These are phyloP conservation scores for Termitomyces heimii DNA, from an alignment of 768 basidiomycete species.

Conservation along the genomic window DNA sequence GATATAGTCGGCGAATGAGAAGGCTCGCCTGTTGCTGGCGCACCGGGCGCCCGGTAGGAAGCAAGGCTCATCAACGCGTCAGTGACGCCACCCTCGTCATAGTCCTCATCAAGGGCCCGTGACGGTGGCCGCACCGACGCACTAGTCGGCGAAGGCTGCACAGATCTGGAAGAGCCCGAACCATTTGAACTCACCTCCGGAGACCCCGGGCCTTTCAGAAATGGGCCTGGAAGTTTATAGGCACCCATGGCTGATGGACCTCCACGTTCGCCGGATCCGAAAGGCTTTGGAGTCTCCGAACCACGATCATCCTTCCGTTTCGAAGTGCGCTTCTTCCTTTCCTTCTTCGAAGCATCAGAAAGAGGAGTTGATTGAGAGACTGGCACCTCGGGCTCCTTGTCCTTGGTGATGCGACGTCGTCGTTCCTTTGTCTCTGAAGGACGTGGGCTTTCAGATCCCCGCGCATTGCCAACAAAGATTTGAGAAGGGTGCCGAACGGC, in stretches of 20 bases:
- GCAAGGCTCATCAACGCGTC: conserved; percentile 78
- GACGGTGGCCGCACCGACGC: conserved; percentile 54
- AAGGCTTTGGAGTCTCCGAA: conserved; percentile 39
- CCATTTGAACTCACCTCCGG: conserved; percentile 67
- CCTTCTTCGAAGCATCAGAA: conserved; percentile 49
- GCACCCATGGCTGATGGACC: conserved; percentile 17
- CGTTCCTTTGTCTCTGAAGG: conserved; percentile 42
- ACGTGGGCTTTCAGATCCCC: conserved; percentile 59
- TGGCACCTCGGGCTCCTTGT: conserved; percentile 35
- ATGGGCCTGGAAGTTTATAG: conserved; percentile 24
- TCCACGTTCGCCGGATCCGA: conserved; percentile 23
- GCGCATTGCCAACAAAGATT: conserved; percentile 23
- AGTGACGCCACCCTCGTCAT: conserved; percentile 76
- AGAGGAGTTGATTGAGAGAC: conserved; percentile 19
- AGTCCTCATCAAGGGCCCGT: conserved; percentile 83
- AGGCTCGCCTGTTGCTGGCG: conserved; percentile 24
- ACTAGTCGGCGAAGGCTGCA: conserved; percentile 69
- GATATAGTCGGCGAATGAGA: conserved; percentile 57
- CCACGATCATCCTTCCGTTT: conserved; percentile 41
- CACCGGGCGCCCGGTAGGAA: conserved; percentile 29
- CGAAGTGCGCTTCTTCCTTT: conserved; percentile 43
- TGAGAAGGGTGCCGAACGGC: conserved; percentile 27
- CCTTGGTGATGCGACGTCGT: conserved; percentile 38
- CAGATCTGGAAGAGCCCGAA: conserved; percentile 57
- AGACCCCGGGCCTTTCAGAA: conserved; percentile 37